Evolutionary conservation across 2,329 filamentous ascomycete genomes (phyloP).

Genomic region (Cladosporium austrohemisphaericum): DNA sequence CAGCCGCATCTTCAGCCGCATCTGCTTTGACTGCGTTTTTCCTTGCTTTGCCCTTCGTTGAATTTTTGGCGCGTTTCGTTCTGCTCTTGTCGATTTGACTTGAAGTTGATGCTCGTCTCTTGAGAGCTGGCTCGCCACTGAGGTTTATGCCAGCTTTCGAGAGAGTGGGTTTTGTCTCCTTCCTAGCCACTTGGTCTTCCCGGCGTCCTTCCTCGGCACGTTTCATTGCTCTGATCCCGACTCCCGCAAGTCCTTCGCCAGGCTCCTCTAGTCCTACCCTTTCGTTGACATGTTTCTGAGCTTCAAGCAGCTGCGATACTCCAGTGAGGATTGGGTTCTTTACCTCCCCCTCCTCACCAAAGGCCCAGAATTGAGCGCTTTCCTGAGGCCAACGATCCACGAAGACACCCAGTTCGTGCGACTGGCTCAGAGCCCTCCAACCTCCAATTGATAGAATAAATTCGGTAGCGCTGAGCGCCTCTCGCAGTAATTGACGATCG

Average conservation of each 20-base stretch:
- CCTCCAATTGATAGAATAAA: constrained; percentile 56
- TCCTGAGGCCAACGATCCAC: constrained; percentile 63
- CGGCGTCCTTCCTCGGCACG: constrained; percentile 19
- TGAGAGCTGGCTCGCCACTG: constrained; percentile 35
- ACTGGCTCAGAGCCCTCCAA: constrained; percentile 63
- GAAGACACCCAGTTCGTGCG: constrained; percentile 75
- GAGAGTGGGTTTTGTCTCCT: constrained; percentile 22
- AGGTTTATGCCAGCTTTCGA: constrained; percentile 39
- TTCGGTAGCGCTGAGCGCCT: constrained; percentile 65
- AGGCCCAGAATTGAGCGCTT: constrained; percentile 62
- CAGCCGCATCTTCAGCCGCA: background rate
- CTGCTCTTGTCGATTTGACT: background rate
- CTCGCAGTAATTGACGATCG: constrained; percentile 58
- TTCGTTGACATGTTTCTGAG: constrained; percentile 52
- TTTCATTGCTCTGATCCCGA: constrained; percentile 29
- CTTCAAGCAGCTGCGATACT: constrained; percentile 53
- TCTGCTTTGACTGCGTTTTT: background rate
- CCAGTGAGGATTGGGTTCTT: constrained; percentile 54
- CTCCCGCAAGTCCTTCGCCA: constrained; percentile 30
- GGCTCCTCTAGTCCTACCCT: constrained; percentile 27
- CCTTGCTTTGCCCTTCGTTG: background rate
- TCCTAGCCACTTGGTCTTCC: constrained; percentile 18
- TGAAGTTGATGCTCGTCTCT: constrained; percentile 19
- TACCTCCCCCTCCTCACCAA: constrained; percentile 43
- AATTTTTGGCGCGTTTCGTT: background rate